Conservation (phyloP, 2,329 filamentous ascomycete genomes). For the Trichothecium roseum region DNA sequence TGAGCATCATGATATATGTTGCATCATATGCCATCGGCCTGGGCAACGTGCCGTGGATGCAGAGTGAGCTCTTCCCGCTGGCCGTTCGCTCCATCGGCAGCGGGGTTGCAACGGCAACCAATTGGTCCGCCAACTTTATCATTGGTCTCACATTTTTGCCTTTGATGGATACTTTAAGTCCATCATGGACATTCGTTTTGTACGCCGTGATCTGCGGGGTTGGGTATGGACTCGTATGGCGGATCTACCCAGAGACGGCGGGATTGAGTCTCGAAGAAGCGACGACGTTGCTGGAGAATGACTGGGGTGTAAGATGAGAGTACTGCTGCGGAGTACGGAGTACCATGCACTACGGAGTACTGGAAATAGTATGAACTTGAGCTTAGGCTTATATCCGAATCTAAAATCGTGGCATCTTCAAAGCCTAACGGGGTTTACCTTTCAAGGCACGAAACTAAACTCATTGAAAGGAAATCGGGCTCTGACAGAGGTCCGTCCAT, state of each 20-base stretch:
- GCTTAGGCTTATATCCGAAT: background rate
- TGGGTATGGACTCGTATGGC: slow-evolving; percentile 60
- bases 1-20: slow-evolving; percentile 74
- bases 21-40: slow-evolving; percentile 78
- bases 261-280: slow-evolving; percentile 76
- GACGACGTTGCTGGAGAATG: slow-evolving; percentile 56
- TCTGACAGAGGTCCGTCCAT: too few relatives aligned
- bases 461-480: too few relatives aligned
- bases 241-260: slow-evolving; percentile 77
- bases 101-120: slow-evolving; percentile 67
- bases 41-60: slow-evolving; percentile 93
- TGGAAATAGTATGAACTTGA: background rate
- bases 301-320: slow-evolving; percentile 54
- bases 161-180: slow-evolving; percentile 67
- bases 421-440: background rate
- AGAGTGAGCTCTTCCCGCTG: slow-evolving; percentile 81
- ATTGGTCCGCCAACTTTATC: slow-evolving; percentile 79
- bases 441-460: too few relatives aligned
- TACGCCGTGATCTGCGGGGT: slow-evolving; percentile 62
- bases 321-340: too few relatives aligned
- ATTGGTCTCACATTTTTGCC: slow-evolving; percentile 81
- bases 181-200: slow-evolving; percentile 68
- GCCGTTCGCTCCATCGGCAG: slow-evolving; percentile 63
- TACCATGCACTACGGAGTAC: too few relatives aligned
- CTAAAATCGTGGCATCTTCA: background rate